These are phyloP conservation scores for Sanghuangporus weigelae DNA, from an alignment of 1,284 basidiomycete species.

Conservation along the genomic window DNA sequence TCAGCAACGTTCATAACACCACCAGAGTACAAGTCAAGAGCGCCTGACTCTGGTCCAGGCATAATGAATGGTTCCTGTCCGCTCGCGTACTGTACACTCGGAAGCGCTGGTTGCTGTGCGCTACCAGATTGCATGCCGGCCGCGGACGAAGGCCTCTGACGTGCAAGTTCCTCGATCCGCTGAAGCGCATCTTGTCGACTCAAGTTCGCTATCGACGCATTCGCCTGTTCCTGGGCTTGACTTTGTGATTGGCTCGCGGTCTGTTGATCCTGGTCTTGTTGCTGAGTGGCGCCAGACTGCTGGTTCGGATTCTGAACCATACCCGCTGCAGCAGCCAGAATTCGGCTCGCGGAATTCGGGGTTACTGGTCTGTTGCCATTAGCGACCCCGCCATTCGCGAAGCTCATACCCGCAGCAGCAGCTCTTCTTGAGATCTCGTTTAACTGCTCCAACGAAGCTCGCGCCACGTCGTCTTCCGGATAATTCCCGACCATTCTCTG, in stretches of 20 bases:
- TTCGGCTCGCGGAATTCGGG: slow-evolving; percentile 17
- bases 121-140: slow-evolving; percentile 17
- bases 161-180: slow-evolving; percentile 45
- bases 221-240: slow-evolving; percentile 8
- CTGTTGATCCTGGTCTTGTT: slow-evolving; percentile 14
- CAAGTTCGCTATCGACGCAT: slow-evolving; percentile 17
- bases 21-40: slow-evolving; percentile 24
- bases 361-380: slow-evolving; percentile 8
- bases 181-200: slow-evolving; percentile 44
- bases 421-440: slow-evolving; percentile 67
- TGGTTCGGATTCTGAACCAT: slow-evolving; percentile 19
- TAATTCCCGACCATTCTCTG: slow-evolving; percentile 49
- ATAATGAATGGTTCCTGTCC: slow-evolving; percentile 36
- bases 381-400: slow-evolving; percentile 24
- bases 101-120: slow-evolving; percentile 10
- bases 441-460: slow-evolving; percentile 63
- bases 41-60: slow-evolving; percentile 19
- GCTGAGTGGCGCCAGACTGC: slow-evolving; percentile 15
- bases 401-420: slow-evolving; percentile 37
- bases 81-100: slow-evolving; percentile 22
- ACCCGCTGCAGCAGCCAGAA: slow-evolving; percentile 19
- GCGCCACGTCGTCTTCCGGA: slow-evolving; percentile 50
- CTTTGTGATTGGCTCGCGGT: slow-evolving; percentile 13
- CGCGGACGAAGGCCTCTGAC: slow-evolving; percentile 34
- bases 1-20: not conserved